Conservation (phyloP, 1,284 basidiomycete genomes). For the Cutaneotrichosporon cutaneum region DNA sequence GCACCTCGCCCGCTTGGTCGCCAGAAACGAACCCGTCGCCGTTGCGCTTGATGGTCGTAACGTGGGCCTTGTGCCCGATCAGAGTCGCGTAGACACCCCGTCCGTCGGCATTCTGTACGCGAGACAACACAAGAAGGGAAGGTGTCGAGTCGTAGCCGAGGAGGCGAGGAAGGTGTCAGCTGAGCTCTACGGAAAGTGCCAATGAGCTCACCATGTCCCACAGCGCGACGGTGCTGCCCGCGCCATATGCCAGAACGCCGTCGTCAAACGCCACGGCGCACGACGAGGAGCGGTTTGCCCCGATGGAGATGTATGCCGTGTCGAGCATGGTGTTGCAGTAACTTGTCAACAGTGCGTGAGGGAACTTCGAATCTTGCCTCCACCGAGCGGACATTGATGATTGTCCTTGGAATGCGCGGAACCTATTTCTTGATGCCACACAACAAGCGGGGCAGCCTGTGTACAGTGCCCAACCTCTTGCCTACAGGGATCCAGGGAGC, state of each 20-base stretch:
- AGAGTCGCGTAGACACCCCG: slow-evolving; percentile 67
- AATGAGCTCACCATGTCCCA: slow-evolving; percentile 68
- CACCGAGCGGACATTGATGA: neutral
- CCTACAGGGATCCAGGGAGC: too few relatives aligned
- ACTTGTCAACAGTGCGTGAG: neutral
- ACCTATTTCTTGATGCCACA: neutral
- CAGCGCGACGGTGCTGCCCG: slow-evolving; percentile 70
- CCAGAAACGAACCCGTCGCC: slow-evolving; percentile 61
- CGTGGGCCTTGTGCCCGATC: slow-evolving; percentile 68
- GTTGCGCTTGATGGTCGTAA: slow-evolving; percentile 72
- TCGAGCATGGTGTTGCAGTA: slow-evolving; percentile 10
- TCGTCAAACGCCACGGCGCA: slow-evolving; percentile 59
- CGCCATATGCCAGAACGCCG: slow-evolving; percentile 72
- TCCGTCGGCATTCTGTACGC: slow-evolving; percentile 4
- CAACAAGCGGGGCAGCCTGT: neutral
- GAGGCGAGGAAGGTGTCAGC: neutral
- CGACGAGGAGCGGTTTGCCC: slow-evolving; percentile 71
- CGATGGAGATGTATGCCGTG: slow-evolving; percentile 69
- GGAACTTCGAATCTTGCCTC: neutral
- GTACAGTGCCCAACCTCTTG: too few relatives aligned
- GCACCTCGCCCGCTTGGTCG: slow-evolving; percentile 65
- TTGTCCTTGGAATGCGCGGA: neutral
- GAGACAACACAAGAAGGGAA: neutral
- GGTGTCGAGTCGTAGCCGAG: neutral
- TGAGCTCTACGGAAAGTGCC: neutral